These are phyloP conservation scores for Cercis canadensis DNA, from an alignment of 306 rosid genomes.

Conservation along the genomic window DNA sequence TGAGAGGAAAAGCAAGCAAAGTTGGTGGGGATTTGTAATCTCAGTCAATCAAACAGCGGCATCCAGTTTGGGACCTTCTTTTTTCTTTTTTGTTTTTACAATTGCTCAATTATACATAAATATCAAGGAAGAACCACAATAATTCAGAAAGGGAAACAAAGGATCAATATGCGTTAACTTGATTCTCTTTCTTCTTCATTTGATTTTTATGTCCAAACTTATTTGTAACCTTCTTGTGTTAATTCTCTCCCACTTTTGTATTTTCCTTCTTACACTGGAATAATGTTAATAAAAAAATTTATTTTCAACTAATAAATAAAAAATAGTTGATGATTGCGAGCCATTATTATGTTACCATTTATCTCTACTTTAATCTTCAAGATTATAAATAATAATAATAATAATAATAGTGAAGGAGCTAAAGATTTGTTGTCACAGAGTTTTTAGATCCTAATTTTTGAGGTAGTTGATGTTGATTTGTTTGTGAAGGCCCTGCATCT, in stretches of 20 bases:
- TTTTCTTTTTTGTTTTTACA: background rate
- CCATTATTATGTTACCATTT: too few relatives aligned
- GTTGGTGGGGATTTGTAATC: too few relatives aligned
- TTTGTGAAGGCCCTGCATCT: too few relatives aligned
- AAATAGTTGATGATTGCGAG: too few relatives aligned
- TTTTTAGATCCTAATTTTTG: too few relatives aligned
- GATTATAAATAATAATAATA: too few relatives aligned
- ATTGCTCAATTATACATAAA: constrained; percentile 7
- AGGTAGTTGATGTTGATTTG: too few relatives aligned
- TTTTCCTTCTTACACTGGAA: background rate
- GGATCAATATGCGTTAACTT: background rate
- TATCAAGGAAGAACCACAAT: background rate
- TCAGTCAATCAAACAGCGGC: background rate
- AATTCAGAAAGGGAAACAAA: background rate
- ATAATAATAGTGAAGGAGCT: too few relatives aligned
- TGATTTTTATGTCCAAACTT: constrained; percentile 14
- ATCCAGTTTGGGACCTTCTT: background rate
- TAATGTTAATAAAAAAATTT: background rate
- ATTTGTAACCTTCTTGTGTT: constrained; percentile 7
- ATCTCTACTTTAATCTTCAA: too few relatives aligned
- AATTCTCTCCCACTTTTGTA: background rate
- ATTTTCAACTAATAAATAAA: too few relatives aligned
- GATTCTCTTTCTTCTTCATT: constrained; percentile 6
- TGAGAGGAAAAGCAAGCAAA: too few relatives aligned
- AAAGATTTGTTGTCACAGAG: too few relatives aligned